Base-by-base conservation (phyloP, 164 flowering plant species). In the Aristolochia contorta region DNA sequence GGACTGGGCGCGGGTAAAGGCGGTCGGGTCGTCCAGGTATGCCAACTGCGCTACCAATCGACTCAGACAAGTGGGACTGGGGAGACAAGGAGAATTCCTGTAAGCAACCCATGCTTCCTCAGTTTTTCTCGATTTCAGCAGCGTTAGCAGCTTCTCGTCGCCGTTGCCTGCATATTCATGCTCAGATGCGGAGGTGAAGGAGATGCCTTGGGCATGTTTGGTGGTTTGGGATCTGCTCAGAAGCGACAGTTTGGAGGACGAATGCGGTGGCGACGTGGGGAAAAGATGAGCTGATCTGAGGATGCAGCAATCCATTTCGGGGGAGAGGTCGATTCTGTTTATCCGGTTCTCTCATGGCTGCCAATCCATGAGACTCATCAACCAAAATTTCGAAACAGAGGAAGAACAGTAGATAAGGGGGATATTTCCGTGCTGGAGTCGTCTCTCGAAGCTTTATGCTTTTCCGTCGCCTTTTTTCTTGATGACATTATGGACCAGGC, bases 1-100 rank as follows among this genome's bases (percentile, higher is more conserved):
- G 61, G 96, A 78, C 66, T 87, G 99, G 12, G 99, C 93, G 1
- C 99, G 84, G 6, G 79, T 43, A 54, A 90, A 78, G 65, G 76
- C 47, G 2, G 62, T 32, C 0, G 61, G 70, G 24, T 80, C 78
- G 80, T 83, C 81, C 18, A 78, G 86, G 75, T 90, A 82, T 24
- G 99, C 82, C 1, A 93, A 62, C 51, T 93, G 99, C n/a, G 80
- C 75, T 61, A 93, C 84, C 15, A 93, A 66, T 21, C 97, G 94
- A 79, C 96, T 90, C 8, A 93, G 88, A 71, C 95, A 90, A 54
- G 84, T 82, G 66, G 95, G 71, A 63, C 27, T 78, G 2, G 99
- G 99, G 56, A 93, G 89, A 30, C 69, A 72, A 21, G 75, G 8
- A 32, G 71, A 74, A 12, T 75, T 74, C 22, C 74, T 16, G 80